Evolutionary conservation across 805 yeast genomes (phyloP).

Genomic region (Jamesozyma spencerorum): DNA sequence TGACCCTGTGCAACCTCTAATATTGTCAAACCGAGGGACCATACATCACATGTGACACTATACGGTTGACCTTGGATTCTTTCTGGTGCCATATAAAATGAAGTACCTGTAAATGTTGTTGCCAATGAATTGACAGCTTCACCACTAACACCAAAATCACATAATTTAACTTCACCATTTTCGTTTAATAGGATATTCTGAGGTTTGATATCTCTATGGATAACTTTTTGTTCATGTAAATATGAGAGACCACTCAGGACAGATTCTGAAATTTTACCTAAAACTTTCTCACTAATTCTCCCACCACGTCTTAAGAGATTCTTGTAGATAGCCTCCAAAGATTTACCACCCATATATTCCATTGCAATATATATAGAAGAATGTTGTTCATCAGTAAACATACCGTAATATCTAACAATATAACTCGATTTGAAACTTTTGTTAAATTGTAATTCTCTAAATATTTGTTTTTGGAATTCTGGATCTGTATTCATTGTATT

Average conservation of each 20-base stretch:
- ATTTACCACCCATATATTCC: constrained; percentile 95
- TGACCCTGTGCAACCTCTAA: constrained; percentile 89
- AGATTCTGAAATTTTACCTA: constrained; percentile 83
- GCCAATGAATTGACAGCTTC: constrained; percentile 93
- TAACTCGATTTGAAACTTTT: constrained; percentile 70
- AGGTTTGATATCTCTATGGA: constrained; percentile 94
- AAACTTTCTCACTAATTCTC: constrained; percentile 82
- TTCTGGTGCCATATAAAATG: constrained; percentile 98
- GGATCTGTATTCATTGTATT: constrained; percentile 49
- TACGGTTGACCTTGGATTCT: constrained; percentile 93
- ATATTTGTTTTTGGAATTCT: constrained; percentile 78
- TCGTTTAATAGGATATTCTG: constrained; percentile 76
- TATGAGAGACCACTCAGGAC: constrained; percentile 80
- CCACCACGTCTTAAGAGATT: constrained; percentile 66
- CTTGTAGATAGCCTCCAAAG: constrained; percentile 84
- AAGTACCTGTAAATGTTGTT: constrained; percentile 94
- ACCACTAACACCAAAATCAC: constrained; percentile 97
- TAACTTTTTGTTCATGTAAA: constrained; percentile 76
- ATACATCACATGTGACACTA: constrained; percentile 89
- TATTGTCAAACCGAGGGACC: constrained; percentile 90
- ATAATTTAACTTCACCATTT: constrained; percentile 76
- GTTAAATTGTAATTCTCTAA: constrained; percentile 85
- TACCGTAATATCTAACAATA: constrained; percentile 89
- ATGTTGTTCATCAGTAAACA: constrained; percentile 66
- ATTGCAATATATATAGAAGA: constrained; percentile 86